Conservation (phyloP, 2,329 filamentous ascomycete species). For the Dactylellina haptotyla region DNA sequence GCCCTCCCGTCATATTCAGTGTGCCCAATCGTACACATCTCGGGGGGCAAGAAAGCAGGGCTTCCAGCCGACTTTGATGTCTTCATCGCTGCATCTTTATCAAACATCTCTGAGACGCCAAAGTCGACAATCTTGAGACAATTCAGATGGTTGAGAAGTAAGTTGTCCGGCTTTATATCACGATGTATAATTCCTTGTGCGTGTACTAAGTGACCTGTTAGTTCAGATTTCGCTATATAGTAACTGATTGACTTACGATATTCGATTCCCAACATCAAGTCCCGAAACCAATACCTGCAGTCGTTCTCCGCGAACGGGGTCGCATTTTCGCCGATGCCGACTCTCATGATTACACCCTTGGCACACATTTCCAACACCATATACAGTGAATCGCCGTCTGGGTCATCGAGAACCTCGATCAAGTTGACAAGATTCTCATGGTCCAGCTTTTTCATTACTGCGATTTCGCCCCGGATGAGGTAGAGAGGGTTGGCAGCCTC, state of each 20-base stretch:
- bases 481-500: conserved; percentile 77
- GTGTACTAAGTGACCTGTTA: conserved; percentile 72
- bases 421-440: conserved; percentile 93
- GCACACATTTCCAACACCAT: conserved; percentile 99
- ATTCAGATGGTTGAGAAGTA: conserved; percentile 86
- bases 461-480: conserved; percentile 93
- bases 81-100: conserved; percentile 85
- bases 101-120: conserved; percentile 99
- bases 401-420: conserved; percentile 94
- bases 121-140: conserved; percentile 98
- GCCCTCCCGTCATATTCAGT: conserved; percentile 87
- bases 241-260: conserved; percentile 72
- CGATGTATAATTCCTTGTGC: conserved; percentile 93
- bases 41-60: conserved; percentile 91
- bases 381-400: conserved; percentile 92
- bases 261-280: conserved; percentile 93
- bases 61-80: conserved; percentile 93
- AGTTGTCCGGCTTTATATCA: conserved; percentile 98
- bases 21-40: conserved; percentile 86
- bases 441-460: conserved; percentile 98
- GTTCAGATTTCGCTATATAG: conserved; percentile 26
- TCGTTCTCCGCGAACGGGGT: conserved; percentile 83
- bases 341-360: conserved; percentile 96
- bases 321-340: conserved; percentile 83
- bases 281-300: conserved; percentile 91